These are phyloP conservation scores for Suillus americanus DNA, from an alignment of 768 basidiomycete genomes.

Conservation along the genomic window DNA sequence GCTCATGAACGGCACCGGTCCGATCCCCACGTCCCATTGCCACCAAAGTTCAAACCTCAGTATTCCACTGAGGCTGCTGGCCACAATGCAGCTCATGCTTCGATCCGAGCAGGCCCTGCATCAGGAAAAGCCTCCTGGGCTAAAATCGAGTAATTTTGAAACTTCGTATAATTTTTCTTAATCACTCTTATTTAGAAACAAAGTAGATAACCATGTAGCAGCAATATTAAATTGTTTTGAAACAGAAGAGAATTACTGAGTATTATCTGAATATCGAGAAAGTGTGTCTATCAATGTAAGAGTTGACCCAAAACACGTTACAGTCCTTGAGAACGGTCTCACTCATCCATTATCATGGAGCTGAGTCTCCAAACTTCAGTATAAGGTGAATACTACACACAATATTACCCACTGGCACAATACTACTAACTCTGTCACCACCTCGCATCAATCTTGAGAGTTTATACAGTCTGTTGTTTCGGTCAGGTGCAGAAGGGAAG, in stretches of 20 bases:
- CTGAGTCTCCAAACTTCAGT: slow-evolving; percentile 31
- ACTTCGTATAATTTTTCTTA: neutral
- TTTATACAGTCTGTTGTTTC: slow-evolving; percentile 25
- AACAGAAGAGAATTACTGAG: neutral
- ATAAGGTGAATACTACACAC: slow-evolving; percentile 29
- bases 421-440: neutral
- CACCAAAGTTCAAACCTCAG: no score
- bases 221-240: slow-evolving; percentile 10
- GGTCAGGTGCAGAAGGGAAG: slow-evolving; percentile 23
- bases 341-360: slow-evolving; percentile 28
- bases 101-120: no score
- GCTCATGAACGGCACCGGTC: no score
- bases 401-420: slow-evolving; percentile 21
- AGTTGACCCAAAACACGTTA: neutral
- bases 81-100: no score
- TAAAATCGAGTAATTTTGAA: neutral
- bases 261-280: neutral
- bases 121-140: neutral
- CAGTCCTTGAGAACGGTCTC: neutral
- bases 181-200: neutral
- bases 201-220: neutral
- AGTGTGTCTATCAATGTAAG: neutral
- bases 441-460: slow-evolving; percentile 10
- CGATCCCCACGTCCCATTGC: no score
- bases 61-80: no score